Evolutionary conservation across 345 rosid genomes (phyloP), one percentile per base, ranked within the genome.

Genomic region (Mangifera indica): DNA sequence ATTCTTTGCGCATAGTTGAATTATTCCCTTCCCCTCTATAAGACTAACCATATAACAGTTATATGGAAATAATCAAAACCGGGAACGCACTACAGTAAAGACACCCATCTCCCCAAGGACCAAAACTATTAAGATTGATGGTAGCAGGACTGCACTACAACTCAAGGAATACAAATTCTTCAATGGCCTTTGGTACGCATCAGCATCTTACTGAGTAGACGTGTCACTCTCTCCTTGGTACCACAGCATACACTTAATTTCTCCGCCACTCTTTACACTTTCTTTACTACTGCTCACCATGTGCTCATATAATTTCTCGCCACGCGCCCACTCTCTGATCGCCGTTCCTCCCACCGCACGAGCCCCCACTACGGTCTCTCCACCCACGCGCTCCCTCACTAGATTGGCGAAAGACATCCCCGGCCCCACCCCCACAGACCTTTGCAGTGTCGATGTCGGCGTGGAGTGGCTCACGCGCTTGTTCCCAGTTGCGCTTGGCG

Each of bases 151-250:
- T 15, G 14, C 56, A 60, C 51, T 86, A 91, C 72, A 89, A 67
- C 85, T 91, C 86, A 74, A 89, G 94, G 86, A 82, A 87, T 45
- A 89, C 94, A 52, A 91, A 89, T 83, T 89, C 94, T 81, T 81
- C 91, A 92, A 90, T 89, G 34, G 87, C 89, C 37, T 81, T 48
- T 74, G 76, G 55, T 92, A 94, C 10, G 84, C 84, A 51, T 76
- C 89, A 2, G 98, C 97, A 20, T 87, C 98, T 6, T 75, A 79
- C 66, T 75, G 65, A 57, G 60, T 49, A 63, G 57, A 71, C 71
- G 93, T 72, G 81, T 90, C 98, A 77, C 98, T 90, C 80, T 94
- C 97, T 51, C 98, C 98, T 80, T 92, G 98, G 73, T 80, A 94
- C 98, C 98, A 92, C 63, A 94, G 71, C 94, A 89, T 49, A 8